Evolutionary conservation across 805 yeast species (phyloP).

Genomic region (Sugiyamaella americana): DNA sequence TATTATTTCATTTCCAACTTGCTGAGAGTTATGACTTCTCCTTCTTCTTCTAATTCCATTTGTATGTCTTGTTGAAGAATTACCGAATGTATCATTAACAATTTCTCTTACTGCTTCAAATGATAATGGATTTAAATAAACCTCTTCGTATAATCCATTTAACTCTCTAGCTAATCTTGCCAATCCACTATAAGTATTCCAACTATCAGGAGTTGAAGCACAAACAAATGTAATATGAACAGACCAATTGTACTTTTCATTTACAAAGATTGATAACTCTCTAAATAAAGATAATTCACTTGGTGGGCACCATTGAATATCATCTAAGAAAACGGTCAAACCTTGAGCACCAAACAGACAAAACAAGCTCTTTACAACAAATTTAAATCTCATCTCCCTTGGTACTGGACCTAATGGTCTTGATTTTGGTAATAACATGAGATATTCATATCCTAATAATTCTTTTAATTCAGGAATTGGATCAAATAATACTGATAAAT

Average conservation of each 20-base stretch:
- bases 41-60: slow-evolving; percentile 1
- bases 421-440: slow-evolving; percentile 24
- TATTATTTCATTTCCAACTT: neutral
- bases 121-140: slow-evolving; percentile 17
- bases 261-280: slow-evolving; percentile 27
- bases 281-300: slow-evolving; percentile 26
- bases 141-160: slow-evolving; percentile 20
- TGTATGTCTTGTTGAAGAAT: neutral
- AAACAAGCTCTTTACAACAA: slow-evolving; percentile 39
- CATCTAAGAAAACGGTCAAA: slow-evolving; percentile 42
- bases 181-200: slow-evolving; percentile 10
- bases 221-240: slow-evolving; percentile 26
- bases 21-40: slow-evolving; percentile 3
- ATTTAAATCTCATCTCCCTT: slow-evolving; percentile 38
- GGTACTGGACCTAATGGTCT: slow-evolving; percentile 26
- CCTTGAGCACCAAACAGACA: slow-evolving; percentile 40
- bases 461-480: slow-evolving; percentile 42
- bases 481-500: slow-evolving; percentile 37
- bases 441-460: slow-evolving; percentile 40
- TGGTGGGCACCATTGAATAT: slow-evolving; percentile 40
- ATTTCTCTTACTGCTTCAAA: slow-evolving; percentile 19
- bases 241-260: slow-evolving; percentile 24
- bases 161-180: slow-evolving; percentile 20
- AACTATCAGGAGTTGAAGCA: slow-evolving; percentile 24
- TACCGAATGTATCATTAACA: slow-evolving; percentile 19